Evolutionary conservation across 805 yeast genomes (phyloP).

Genomic region (Lipomyces japonicus): DNA sequence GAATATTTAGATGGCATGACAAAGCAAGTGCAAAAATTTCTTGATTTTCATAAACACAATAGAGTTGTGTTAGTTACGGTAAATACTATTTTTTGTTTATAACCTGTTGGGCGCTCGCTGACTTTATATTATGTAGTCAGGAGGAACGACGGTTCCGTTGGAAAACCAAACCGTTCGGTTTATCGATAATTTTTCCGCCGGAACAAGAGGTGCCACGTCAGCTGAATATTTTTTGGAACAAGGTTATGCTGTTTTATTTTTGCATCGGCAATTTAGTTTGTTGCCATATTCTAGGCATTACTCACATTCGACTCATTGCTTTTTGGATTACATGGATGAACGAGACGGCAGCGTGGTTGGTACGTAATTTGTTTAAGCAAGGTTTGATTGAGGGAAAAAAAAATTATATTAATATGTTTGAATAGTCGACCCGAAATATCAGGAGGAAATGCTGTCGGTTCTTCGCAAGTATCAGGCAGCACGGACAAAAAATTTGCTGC

Average conservation of each 20-base stretch:
- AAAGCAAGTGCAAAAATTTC: conserved; percentile 55
- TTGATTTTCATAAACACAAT: conserved; percentile 49
- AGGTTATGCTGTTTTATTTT: conserved; percentile 88
- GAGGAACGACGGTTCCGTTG: conserved; percentile 97
- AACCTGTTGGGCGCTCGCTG: not conserved
- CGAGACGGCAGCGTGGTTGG: conserved; percentile 50
- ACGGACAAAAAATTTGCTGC: conserved; percentile 49
- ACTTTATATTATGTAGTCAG: conserved; percentile 45
- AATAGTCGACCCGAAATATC: conserved; percentile 54
- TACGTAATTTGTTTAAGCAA: conserved; percentile 3
- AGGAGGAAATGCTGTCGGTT: conserved; percentile 56
- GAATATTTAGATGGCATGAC: conserved; percentile 62
- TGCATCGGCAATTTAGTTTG: conserved; percentile 88
- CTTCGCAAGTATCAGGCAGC: conserved; percentile 52
- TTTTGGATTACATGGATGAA: conserved; percentile 73
- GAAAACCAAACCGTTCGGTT: conserved; percentile 96
- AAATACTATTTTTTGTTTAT: conserved; percentile 2
- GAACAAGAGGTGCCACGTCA: conserved; percentile 94
- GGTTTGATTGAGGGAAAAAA: not conserved
- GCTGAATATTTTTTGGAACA: conserved; percentile 84
- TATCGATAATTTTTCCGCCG: conserved; percentile 95
- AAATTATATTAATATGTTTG: not conserved
- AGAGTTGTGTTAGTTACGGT: conserved; percentile 74
- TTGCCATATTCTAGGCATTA: conserved; percentile 88
- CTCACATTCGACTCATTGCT: conserved; percentile 77